These are phyloP conservation scores for Leishmania braziliensis DNA, from an alignment of 208 protist species.

Conservation along the genomic window DNA sequence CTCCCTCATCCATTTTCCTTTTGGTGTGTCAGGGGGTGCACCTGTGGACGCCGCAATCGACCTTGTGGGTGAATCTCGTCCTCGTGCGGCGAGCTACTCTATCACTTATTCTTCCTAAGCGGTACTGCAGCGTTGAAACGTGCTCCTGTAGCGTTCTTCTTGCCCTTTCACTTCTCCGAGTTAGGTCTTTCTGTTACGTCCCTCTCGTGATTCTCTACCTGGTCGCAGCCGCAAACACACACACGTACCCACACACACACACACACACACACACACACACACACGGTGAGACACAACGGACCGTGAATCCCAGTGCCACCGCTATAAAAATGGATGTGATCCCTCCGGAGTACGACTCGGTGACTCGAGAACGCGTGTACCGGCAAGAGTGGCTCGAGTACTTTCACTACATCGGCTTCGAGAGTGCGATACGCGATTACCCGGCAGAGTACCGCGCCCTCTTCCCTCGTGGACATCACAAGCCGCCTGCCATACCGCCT, in stretches of 20 bases:
- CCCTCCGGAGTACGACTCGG: conserved; percentile 78
- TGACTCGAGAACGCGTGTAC: conserved; percentile 75
- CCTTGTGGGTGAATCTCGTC: not conserved
- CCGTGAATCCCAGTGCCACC: not conserved
- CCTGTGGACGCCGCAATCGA: not conserved
- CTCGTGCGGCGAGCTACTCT: not conserved
- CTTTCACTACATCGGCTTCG: conserved; percentile 82
- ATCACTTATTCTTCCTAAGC: not conserved
- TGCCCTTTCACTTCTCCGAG: not conserved
- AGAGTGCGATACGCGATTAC: conserved; percentile 53
- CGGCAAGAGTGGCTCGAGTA: conserved; percentile 89
- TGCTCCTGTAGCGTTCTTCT: not conserved
- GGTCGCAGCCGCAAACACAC: not conserved
- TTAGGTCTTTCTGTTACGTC: not conserved
- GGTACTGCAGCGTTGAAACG: not conserved
- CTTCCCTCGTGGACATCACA: conserved; percentile 35
- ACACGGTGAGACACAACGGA: not conserved
- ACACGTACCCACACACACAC: not conserved
- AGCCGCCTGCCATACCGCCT: conserved; percentile 5
- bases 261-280: not conserved
- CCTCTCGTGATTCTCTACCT: not conserved
- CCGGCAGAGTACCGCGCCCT: conserved; percentile 67
- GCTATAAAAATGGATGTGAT: conserved; percentile 66
- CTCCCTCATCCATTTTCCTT: not conserved
- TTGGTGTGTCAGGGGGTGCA: not conserved